Evolutionary conservation across 805 yeast genomes (phyloP), one percentile per base, ranked within the genome.

Genomic region (Starmerella lactis-condensi): DNA sequence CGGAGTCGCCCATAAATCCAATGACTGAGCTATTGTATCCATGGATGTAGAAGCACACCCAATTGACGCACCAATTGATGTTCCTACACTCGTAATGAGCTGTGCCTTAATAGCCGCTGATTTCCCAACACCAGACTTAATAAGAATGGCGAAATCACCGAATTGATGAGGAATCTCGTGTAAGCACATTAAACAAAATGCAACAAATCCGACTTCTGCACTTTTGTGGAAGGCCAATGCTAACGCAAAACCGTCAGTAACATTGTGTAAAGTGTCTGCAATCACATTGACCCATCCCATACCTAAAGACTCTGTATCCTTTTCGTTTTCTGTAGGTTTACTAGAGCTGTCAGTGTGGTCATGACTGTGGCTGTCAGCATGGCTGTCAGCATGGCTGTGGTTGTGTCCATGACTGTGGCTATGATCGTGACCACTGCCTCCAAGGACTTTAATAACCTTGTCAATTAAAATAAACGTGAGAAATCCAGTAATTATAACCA

Each of bases 151-250:
- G 53, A 72, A 76, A 46, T 76, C 89, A 29, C 85, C 83, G 38
- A 76, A 65, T 46, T 75, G 81, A 48, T 76, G 89, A 5, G 89
- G 89, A 29, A 75, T 65, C 48, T 76, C 89, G 48, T 76, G 89
- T 51, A 72, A 64, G 38, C 75, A 62, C 18, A 75, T 72, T 1
- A 83, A 78, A 22, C 75, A 52, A 15, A 75, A 66, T 0, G 83
- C 73, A 2, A 75, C 62, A 16, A 74, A 67, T 1, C 89, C 89
- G 12, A 67, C 69, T 27, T 52, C 56, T 31, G 63, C 61, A 24
- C 72, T 61, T 28, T 62, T 63, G 50, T 69, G 69, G 48, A 76
- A 76, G 5, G 82, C 65, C 0, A 83, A 66, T 1, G 81, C 66
- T 28, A 76, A 62, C 2, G 85, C 79, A 6, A 76, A 51, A 0